These are phyloP conservation scores for Larix kaempferi DNA, from an alignment of 75 land plant species.

Conservation along the genomic window DNA sequence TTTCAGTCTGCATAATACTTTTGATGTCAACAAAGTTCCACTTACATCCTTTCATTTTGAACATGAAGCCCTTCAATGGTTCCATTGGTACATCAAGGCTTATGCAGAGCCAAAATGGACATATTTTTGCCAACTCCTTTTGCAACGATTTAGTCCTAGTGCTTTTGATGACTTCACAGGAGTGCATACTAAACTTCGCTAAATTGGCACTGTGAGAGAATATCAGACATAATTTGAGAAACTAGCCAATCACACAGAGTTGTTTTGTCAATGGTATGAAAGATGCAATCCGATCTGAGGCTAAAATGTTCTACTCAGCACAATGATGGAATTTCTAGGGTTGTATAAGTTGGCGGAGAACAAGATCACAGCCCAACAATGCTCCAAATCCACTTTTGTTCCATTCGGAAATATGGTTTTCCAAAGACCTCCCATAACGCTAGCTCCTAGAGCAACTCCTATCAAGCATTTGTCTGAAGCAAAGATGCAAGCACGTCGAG, in stretches of 20 bases:
- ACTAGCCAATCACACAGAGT: neutral
- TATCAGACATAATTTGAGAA: neutral
- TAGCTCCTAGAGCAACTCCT: neutral
- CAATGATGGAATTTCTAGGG: neutral
- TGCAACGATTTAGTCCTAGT: neutral
- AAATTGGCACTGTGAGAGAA: neutral
- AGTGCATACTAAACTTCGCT: neutral
- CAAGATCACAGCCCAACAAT: neutral
- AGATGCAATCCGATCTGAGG: neutral
- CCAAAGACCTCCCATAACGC: neutral
- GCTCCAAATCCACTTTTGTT: neutral
- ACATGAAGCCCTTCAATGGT: neutral
- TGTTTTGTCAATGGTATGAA: neutral
- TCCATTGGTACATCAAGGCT: neutral
- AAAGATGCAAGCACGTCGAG: neutral
- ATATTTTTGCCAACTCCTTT: neutral
- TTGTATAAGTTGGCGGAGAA: neutral
- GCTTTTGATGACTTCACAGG: neutral
- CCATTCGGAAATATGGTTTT: neutral
- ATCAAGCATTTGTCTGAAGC: neutral
- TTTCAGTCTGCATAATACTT: neutral
- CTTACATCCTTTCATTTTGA: neutral
- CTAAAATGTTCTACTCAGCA: neutral
- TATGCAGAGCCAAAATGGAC: neutral
- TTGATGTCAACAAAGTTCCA: neutral